phyloP scores from a whole-genome alignment of 2,329 filamentous ascomycete species.

The Canariomyces notabilis region DNA sequence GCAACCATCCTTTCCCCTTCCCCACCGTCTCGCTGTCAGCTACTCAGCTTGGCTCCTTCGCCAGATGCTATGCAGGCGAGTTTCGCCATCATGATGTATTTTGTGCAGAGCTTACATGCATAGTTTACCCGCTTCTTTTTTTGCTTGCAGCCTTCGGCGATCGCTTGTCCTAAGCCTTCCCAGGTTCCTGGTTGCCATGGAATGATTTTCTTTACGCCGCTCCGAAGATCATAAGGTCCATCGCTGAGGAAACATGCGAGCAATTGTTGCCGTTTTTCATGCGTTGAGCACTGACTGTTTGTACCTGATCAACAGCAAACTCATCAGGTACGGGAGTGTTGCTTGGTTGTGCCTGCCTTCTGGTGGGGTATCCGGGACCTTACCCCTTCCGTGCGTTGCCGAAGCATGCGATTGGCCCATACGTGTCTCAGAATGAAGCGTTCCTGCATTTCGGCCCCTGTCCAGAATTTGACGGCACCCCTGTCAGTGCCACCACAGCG shows the following conservation, averaged over 20 bases:
- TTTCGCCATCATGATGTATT: constrained; percentile 9
- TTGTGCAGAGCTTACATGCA: neutral
- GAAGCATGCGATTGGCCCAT: constrained; percentile 19
- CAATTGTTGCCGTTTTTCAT: constrained; percentile 5
- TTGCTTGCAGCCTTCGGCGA: constrained; percentile 9
- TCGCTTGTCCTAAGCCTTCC: constrained; percentile 18
- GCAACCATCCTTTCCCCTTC: no score
- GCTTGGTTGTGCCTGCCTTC: no score
- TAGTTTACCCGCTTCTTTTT: neutral
- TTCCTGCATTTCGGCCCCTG: constrained; percentile 20
- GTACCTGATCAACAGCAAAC: neutral
- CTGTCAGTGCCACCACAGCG: constrained; percentile 9
- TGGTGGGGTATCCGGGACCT: no score
- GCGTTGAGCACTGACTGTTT: neutral
- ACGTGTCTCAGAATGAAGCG: constrained; percentile 22
- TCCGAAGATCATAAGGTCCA: constrained; percentile 10
- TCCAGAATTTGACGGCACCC: constrained; percentile 12
- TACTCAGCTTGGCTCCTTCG: constrained; percentile 3
- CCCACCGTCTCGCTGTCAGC: neutral
- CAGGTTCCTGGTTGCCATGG: constrained; percentile 13
- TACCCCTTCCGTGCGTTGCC: constrained; percentile 4
- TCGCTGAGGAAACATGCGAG: constrained; percentile 11
- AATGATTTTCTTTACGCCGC: constrained; percentile 4
- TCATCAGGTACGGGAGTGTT: neutral
- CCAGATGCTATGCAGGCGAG: constrained; percentile 7